phyloP scores from a whole-genome alignment of 2,329 filamentous ascomycete species.

The Rachicladosporium sp. region DNA sequence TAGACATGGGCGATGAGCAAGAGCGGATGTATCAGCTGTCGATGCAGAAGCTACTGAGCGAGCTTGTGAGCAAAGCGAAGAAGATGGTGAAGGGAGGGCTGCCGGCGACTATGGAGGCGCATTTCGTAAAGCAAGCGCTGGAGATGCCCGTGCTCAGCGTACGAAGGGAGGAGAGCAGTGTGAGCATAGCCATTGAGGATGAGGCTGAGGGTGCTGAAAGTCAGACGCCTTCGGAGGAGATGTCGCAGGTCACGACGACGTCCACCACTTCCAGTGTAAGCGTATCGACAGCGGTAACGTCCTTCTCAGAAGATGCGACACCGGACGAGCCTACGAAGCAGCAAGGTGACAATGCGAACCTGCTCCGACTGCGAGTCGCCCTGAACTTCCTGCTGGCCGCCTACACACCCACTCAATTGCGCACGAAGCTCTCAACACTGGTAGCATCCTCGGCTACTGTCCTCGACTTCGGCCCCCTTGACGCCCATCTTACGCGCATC shows the following conservation, averaged over 20 bases:
- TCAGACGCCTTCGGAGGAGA: slow-evolving; percentile 6
- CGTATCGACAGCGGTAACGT: slow-evolving; percentile 15
- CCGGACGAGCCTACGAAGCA: slow-evolving; percentile 3
- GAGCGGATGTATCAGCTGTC: slow-evolving; percentile 77
- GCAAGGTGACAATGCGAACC: slow-evolving; percentile 34
- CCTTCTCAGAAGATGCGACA: slow-evolving; percentile 19
- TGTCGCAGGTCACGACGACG: slow-evolving; percentile 16
- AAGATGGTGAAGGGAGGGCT: slow-evolving; percentile 53
- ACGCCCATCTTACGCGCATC: slow-evolving; percentile 56
- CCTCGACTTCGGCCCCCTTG: slow-evolving; percentile 58
- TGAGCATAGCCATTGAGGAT: slow-evolving; percentile 19
- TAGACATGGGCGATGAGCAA: slow-evolving; percentile 74
- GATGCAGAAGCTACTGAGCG: slow-evolving; percentile 53
- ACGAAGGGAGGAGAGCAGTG: slow-evolving; percentile 42
- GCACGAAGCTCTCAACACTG: slow-evolving; percentile 29
- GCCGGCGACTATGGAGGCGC: slow-evolving; percentile 72
- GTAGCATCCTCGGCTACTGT: slow-evolving; percentile 24
- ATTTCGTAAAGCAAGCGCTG: slow-evolving; percentile 63
- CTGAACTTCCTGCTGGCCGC: slow-evolving; percentile 52
- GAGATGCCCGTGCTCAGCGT: slow-evolving; percentile 64
- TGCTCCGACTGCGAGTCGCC: slow-evolving; percentile 53
- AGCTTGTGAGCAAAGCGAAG: slow-evolving; percentile 59
- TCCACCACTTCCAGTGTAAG: slow-evolving; percentile 12
- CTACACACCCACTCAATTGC: slow-evolving; percentile 43
- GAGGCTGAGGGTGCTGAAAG: slow-evolving; percentile 9